phyloP scores from a whole-genome alignment of 768 basidiomycete species.

The Asterophora lycoperdoides region DNA sequence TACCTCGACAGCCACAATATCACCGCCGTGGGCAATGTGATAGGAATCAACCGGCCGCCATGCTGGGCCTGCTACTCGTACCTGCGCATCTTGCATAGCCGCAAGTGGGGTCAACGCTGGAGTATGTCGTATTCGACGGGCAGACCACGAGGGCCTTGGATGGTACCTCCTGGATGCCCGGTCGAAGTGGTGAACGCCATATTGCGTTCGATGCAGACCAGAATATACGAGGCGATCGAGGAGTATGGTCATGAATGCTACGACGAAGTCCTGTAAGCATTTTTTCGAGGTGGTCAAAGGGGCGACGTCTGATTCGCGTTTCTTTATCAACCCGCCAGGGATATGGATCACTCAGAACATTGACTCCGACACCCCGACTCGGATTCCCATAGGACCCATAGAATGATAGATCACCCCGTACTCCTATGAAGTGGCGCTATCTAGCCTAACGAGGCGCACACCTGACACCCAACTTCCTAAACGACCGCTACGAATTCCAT shows the following conservation, averaged over 20 bases:
- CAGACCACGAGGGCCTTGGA: constrained; percentile 13
- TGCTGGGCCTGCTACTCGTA: constrained; percentile 17
- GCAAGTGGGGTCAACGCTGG: constrained; percentile 1
- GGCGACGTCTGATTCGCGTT: too few relatives aligned
- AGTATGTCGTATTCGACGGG: constrained; percentile 14
- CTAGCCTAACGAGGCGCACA: too few relatives aligned
- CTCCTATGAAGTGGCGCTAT: too few relatives aligned
- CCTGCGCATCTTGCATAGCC: constrained; percentile 6
- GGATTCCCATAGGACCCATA: too few relatives aligned
- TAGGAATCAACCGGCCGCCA: constrained; percentile 15
- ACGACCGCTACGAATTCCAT: too few relatives aligned
- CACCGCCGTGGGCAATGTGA: constrained; percentile 4
- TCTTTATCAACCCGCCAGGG: too few relatives aligned
- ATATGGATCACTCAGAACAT: too few relatives aligned
- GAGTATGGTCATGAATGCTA: constrained; percentile 14
- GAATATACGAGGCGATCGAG: constrained; percentile 13
- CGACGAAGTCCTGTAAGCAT: too few relatives aligned
- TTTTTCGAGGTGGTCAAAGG: too few relatives aligned
- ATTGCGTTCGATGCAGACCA: constrained; percentile 9
- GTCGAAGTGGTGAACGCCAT: constrained; percentile 2
- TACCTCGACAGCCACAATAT: constrained; percentile 14
- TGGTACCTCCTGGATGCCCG: constrained; percentile 11
- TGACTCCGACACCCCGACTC: too few relatives aligned
- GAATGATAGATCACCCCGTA: too few relatives aligned
- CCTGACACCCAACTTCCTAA: too few relatives aligned